A percentile compares a stretch with the other conserved stretches of the same genome.
phyloP scores from a whole-genome alignment of 2,329 filamentous ascomycete genomes.

The Xylaria sp. region DNA sequence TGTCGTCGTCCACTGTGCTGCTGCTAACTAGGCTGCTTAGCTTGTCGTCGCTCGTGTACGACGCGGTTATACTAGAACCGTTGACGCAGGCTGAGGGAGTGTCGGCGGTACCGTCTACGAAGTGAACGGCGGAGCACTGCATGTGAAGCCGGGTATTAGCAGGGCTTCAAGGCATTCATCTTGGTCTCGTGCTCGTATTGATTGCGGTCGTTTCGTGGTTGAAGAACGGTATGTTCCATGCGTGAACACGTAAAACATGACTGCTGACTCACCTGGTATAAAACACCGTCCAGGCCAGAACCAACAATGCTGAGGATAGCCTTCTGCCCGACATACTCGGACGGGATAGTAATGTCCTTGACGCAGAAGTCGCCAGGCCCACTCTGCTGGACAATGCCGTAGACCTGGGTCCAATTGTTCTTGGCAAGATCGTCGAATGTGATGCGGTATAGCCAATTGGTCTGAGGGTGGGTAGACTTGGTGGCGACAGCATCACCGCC shows the following conservation, averaged over 20 bases:
- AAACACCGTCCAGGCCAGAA: constrained; percentile 63
- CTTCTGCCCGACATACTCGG: constrained; percentile 62
- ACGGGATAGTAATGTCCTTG: constrained; percentile 59
- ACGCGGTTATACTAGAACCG: constrained; percentile 48
- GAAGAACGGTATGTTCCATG: neutral
- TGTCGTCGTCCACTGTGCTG: constrained; percentile 29
- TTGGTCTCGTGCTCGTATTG: neutral
- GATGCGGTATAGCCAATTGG: constrained; percentile 67
- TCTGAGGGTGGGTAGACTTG: constrained; percentile 60
- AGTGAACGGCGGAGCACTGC: constrained; percentile 66
- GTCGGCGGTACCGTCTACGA: constrained; percentile 56
- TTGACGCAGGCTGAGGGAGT: constrained; percentile 52
- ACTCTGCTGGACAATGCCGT: constrained; percentile 63
- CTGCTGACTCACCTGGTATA: constrained; percentile 61
- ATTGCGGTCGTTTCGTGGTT: neutral
- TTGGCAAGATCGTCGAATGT: constrained; percentile 60
- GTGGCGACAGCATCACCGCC: constrained; percentile 64
- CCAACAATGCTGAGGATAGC: constrained; percentile 64
- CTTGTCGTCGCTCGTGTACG: constrained; percentile 46
- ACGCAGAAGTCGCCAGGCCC: constrained; percentile 66
- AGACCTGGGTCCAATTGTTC: constrained; percentile 65
- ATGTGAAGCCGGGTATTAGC: neutral
- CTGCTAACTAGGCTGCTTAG: constrained; percentile 48
- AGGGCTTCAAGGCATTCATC: neutral
- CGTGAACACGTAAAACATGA: neutral